phyloP scores from a whole-genome alignment of 2,329 filamentous ascomycete genomes.

The Fusarium redolens region DNA sequence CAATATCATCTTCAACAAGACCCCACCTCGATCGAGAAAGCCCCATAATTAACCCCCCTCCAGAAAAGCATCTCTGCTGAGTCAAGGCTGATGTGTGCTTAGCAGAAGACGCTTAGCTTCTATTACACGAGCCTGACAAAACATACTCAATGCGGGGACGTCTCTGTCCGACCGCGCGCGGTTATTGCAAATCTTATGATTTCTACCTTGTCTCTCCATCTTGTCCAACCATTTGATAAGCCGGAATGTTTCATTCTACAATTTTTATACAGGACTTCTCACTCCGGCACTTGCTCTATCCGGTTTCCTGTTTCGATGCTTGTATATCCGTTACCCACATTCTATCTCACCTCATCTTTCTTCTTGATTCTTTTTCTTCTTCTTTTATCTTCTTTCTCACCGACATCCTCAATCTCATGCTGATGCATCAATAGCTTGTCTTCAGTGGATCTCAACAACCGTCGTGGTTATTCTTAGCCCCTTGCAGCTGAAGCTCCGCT shows the following conservation, averaged over 20 bases:
- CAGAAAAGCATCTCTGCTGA: constrained; percentile 22
- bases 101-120: constrained; percentile 25
- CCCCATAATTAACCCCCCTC: constrained; percentile 1
- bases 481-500: constrained; percentile 25
- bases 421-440: background rate
- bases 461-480: background rate
- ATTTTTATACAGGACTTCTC: background rate
- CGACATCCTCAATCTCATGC: constrained; percentile 24
- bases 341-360: background rate
- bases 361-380: constrained; percentile 1
- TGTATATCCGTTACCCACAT: constrained; percentile 17
- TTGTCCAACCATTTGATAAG: constrained; percentile 46
- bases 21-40: constrained; percentile 20
- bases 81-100: constrained; percentile 37
- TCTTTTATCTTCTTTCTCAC: constrained; percentile 18
- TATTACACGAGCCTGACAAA: constrained; percentile 50
- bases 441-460: constrained; percentile 15
- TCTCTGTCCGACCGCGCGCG: constrained; percentile 26
- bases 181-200: constrained; percentile 16
- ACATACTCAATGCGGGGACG: constrained; percentile 25
- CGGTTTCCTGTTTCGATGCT: background rate
- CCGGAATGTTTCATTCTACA: background rate
- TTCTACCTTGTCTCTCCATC: background rate
- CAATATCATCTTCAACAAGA: background rate
- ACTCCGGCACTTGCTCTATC: background rate